Evolutionary conservation across 1,284 basidiomycete genomes (phyloP), one percentile per base, ranked within the genome.

Genomic region (Amylostereum areolatum): DNA sequence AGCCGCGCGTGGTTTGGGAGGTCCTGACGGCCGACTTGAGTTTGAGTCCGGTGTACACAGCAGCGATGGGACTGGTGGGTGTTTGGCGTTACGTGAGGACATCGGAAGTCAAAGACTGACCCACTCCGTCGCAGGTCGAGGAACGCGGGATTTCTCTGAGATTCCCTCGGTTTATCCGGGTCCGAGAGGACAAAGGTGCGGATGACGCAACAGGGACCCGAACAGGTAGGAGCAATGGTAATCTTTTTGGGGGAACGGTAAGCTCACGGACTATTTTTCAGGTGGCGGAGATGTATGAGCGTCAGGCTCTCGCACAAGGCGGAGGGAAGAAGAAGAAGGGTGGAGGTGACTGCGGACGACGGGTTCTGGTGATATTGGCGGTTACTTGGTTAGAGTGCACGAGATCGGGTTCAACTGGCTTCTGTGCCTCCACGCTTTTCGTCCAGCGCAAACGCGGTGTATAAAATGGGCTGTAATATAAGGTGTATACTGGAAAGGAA

Each of bases 11-110:
- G 18, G 92, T 99, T 1, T 99, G 96, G 95, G 97, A 99, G 70
- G 95, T 99, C 31, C 78, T 99, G 59, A 92, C 96, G 0, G 97
- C 97, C 4, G 97, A 99, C 72, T 66, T 99, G 59, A 97, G 92
- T 66, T 71, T 99, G 68, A 97, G 94, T 69, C 97, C 97, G 1
- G 81, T 99, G 30, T 99, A 99, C 65, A 91, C 92, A 4, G 97
- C 97, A 4, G 97, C 92, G n/a, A 89, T 94, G 65, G 96, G 96
- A 55, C 60, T 94, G 70, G 93, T 95, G 59, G 59, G 89, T 75
- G 30, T 48, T 47, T 9, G 28, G 8, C 24, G 36, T 36, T 42
- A 35, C 11, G 50, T 36, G 24, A 43, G 51, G 5, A n/a, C n/a
- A n/a, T n/a, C n/a, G 52, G 48, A 51, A 36, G 37, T 34, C 33